Base-by-base conservation (phyloP, 257 asterid species). In the Handroanthus guayacan region DNA sequence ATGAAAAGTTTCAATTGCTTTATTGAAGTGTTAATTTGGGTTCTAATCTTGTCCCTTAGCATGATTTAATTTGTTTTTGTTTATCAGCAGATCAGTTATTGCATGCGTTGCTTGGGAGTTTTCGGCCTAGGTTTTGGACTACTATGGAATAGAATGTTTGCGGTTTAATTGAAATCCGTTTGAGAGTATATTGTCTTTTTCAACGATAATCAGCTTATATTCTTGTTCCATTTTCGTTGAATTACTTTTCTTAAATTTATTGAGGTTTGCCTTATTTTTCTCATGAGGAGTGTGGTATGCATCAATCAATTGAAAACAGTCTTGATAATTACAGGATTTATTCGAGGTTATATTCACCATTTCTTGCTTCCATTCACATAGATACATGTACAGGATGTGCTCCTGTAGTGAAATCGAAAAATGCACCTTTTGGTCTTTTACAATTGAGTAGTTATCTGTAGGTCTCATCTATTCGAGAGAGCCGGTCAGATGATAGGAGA, bases 381-480 rank as follows among this genome's bases (percentile, higher is more conserved):
- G 34, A 51, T 39, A 36, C 16, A 1, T 45, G 39, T 73, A 58
- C 54, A 6, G 34, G 60, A 51, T 71, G 45, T 3, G 76, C 38
- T 52, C 47, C 66, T 57, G 34, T 57, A 6, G n/a, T 66, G 20
- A 16, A 77, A 65, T 62, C 36, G 64, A 34, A 9, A 34, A 9
- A 10, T n/a, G 14, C 63, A 20, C 47, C 31, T 6, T 70, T 68
- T 56, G 54, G 68, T 61, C 51, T 82, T 82, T 74, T 72, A 75
- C 63, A 66, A 77, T 75, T 71, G 79, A 79, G 63, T 84, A 69
- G 79, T 80, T 67, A 45, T 80, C 45, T 81, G 77, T 77, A 95
- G 99, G 99, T 95, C 69, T 91, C 99, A 18, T 85, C 99, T 25
- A 84, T 95, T 62, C 82, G 96, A 60, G 99, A 81, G 87, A 95